phyloP scores from a whole-genome alignment of 345 rosid genomes.

The Syzygium oleosum region DNA sequence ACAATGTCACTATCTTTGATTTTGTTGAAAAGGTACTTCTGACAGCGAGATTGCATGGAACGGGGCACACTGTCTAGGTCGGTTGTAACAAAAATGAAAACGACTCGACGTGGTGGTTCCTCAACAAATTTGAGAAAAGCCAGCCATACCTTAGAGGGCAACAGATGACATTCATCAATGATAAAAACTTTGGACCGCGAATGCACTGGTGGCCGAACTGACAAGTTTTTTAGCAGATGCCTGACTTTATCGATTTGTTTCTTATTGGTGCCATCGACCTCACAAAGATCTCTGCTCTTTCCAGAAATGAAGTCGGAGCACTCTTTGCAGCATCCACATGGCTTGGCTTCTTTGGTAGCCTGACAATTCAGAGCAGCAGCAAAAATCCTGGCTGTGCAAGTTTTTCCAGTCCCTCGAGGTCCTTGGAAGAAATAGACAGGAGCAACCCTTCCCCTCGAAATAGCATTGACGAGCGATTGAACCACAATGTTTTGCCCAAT shows the following conservation, averaged over 20 bases:
- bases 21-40: conserved; percentile 85
- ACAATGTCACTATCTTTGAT: conserved; percentile 80
- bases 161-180: conserved; percentile 84
- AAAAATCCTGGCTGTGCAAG: conserved; percentile 84
- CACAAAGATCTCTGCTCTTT: conserved; percentile 53
- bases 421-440: conserved; percentile 96
- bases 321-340: conserved; percentile 78
- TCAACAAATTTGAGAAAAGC: conserved; percentile 88
- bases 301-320: conserved; percentile 76
- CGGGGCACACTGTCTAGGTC: conserved; percentile 94
- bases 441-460: conserved; percentile 71
- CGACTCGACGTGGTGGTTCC: conserved; percentile 60
- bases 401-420: conserved; percentile 92
- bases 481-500: conserved; percentile 90
- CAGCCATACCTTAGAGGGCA: conserved; percentile 87
- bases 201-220: conserved; percentile 27
- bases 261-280: conserved; percentile 71
- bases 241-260: conserved; percentile 59
- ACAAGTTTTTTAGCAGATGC: conserved; percentile 50
- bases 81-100: conserved; percentile 83
- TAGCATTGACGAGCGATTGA: conserved; percentile 70
- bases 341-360: conserved; percentile 59
- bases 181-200: conserved; percentile 61
- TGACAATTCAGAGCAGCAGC: conserved; percentile 80
- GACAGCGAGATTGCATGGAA: conserved; percentile 90